Evolutionary conservation across 805 yeast genomes (phyloP).

Genomic region (Wickerhamomyces silvicola): DNA sequence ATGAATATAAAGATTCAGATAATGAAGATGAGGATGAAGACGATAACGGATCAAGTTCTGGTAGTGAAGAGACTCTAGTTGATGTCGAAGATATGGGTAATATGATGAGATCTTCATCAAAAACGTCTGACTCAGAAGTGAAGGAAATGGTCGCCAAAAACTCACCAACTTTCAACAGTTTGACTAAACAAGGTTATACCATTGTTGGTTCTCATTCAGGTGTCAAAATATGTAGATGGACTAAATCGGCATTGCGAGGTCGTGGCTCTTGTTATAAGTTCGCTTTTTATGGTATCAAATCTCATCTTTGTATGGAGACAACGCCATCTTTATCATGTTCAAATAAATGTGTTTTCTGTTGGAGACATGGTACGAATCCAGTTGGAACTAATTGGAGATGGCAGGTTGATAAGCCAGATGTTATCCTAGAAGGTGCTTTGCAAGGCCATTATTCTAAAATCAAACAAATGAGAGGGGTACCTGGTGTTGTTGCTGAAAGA

Average conservation of each 20-base stretch:
- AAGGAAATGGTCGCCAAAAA: constrained; percentile 88
- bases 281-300: constrained; percentile 85
- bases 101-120: constrained; percentile 16
- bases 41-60: constrained; percentile 12
- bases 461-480: constrained; percentile 92
- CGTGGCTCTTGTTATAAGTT: constrained; percentile 91
- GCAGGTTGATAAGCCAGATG: constrained; percentile 89
- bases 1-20: constrained; percentile 45
- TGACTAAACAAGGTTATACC: constrained; percentile 90
- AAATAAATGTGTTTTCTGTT: constrained; percentile 91
- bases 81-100: constrained; percentile 89
- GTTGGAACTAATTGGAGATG: constrained; percentile 96
- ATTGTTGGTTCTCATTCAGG: constrained; percentile 94
- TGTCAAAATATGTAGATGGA: constrained; percentile 93
- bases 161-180: constrained; percentile 81
- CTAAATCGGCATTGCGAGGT: constrained; percentile 88
- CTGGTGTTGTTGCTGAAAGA: constrained; percentile 85
- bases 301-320: constrained; percentile 93
- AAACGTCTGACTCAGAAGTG: constrained; percentile 17
- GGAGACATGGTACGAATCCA: constrained; percentile 97
- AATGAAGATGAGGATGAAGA: constrained; percentile 30
- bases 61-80: constrained; percentile 41
- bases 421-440: constrained; percentile 75
- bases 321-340: constrained; percentile 93
- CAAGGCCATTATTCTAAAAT: constrained; percentile 87